phyloP scores from a whole-genome alignment of 2,329 filamentous ascomycete species.

The Cryoendolithus antarcticus region DNA sequence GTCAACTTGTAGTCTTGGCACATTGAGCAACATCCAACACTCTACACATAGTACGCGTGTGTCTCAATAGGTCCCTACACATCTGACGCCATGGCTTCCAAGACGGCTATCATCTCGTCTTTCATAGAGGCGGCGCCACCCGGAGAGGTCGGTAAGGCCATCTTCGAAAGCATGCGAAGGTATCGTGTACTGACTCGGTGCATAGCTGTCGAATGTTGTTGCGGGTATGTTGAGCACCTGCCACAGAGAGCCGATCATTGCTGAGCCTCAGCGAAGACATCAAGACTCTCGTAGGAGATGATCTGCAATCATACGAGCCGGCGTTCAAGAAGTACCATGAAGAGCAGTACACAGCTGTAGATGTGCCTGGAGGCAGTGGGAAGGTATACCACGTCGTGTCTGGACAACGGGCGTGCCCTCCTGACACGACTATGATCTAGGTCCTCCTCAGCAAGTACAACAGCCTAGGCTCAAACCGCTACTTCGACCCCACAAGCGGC shows the following conservation, averaged over 20 bases:
- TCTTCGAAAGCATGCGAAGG: too few species aligned
- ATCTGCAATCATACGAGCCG: constrained; percentile 59
- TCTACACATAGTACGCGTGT: too few species aligned
- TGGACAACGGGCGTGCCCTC: too few species aligned
- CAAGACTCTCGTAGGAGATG: constrained; percentile 66
- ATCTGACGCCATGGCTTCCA: constrained; percentile 15
- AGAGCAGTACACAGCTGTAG: constrained; percentile 78
- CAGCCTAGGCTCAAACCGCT: constrained; percentile 64
- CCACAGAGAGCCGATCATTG: background rate
- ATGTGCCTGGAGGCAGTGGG: constrained; percentile 76
- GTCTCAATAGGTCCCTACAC: too few species aligned
- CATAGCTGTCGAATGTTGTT: constrained; percentile 73
- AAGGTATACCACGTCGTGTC: constrained; percentile 39
- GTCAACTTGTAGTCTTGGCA: too few species aligned
- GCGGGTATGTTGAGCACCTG: constrained; percentile 47
- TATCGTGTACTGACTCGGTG: background rate
- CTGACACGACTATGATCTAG: constrained; percentile 22
- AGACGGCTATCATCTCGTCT: constrained; percentile 41
- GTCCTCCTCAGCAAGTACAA: constrained; percentile 79
- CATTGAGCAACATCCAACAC: too few species aligned
- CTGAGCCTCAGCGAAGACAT: constrained; percentile 51
- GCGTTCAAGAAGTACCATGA: constrained; percentile 95
- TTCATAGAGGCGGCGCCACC: constrained; percentile 92
- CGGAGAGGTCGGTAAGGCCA: constrained; percentile 61
- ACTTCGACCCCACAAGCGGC: constrained; percentile 80